Evolutionary conservation across 352 stramenopile genomes (phyloP).

Genomic region (Sclerospora graminicola): DNA sequence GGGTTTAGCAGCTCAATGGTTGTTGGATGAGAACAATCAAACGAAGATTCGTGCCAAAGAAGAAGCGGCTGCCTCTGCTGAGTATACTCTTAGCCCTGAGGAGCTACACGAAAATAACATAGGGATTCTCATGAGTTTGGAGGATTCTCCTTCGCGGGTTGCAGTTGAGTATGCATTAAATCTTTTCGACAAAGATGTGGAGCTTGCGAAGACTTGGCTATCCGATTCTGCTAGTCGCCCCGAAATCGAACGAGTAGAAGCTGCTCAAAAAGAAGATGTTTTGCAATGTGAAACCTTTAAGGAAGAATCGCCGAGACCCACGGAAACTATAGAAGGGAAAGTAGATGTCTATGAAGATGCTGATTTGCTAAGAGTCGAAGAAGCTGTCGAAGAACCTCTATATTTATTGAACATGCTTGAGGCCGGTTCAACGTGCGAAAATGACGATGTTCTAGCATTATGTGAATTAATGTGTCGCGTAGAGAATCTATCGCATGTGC

Average conservation of each 20-base stretch:
- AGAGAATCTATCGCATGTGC: constrained; percentile 95
- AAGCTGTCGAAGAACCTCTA: constrained; percentile 53
- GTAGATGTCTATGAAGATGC: constrained; percentile 34
- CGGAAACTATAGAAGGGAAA: constrained; percentile 43
- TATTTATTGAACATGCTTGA: constrained; percentile 93
- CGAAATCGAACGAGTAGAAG: constrained; percentile 57
- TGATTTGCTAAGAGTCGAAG: constrained; percentile 46
- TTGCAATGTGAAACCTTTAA: background rate
- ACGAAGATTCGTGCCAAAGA: constrained; percentile 54
- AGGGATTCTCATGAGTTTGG: constrained; percentile 59
- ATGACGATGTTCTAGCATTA: constrained; percentile 43
- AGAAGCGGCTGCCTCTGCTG: constrained; percentile 34
- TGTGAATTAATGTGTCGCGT: constrained; percentile 88
- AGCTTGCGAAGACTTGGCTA: constrained; percentile 58
- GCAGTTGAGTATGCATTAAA: constrained; percentile 51
- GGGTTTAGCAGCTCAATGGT: constrained; percentile 67
- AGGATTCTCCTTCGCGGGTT: constrained; percentile 35
- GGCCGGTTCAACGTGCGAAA: constrained; percentile 31
- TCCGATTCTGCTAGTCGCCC: constrained; percentile 40
- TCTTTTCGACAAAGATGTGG: constrained; percentile 54
- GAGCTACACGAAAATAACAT: constrained; percentile 60
- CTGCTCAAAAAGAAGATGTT: background rate
- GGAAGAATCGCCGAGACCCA: constrained; percentile 14
- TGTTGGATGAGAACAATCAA: constrained; percentile 75
- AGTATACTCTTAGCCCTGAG: constrained; percentile 44